Evolutionary conservation across 2,329 filamentous ascomycete genomes (phyloP).

Genomic region (Xylaria sp.): DNA sequence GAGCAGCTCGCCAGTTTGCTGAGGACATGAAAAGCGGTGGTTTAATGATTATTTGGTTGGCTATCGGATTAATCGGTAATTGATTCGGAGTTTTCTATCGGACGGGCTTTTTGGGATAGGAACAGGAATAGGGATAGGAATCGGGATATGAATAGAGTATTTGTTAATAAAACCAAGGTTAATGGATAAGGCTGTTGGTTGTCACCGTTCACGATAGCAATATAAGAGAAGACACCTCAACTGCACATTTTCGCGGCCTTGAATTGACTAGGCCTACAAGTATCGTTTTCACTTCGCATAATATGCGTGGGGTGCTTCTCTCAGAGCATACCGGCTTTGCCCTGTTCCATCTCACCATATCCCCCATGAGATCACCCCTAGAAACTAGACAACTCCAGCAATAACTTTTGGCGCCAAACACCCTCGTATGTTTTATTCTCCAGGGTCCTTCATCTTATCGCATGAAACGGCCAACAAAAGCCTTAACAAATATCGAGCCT

Average conservation of each 20-base stretch:
- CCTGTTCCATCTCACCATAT: neutral
- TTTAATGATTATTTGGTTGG: neutral
- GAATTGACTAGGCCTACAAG: conserved; percentile 1
- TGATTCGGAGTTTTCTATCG: neutral
- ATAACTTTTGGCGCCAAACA: conserved; percentile 3
- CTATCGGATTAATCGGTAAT: neutral
- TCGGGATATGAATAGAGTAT: neutral
- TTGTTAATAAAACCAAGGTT: neutral
- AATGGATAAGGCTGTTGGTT: neutral
- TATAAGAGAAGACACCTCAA: neutral
- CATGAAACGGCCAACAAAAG: neutral
- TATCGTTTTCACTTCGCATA: conserved; percentile 18
- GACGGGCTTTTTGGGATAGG: neutral
- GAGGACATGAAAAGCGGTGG: neutral
- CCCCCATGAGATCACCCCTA: neutral
- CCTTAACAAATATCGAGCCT: conserved; percentile 6
- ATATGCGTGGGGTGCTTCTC: conserved; percentile 11
- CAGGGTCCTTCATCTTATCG: neutral
- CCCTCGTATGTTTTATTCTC: neutral
- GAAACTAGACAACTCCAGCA: neutral
- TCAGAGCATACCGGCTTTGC: conserved; percentile 6
- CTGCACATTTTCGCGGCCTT: neutral
- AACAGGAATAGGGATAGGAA: neutral
- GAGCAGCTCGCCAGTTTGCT: neutral
- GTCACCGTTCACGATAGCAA: neutral